These are phyloP conservation scores for Zancudomyces culisetae DNA, from an alignment of 371 early-diverging fungal genomes.

Conservation along the genomic window DNA sequence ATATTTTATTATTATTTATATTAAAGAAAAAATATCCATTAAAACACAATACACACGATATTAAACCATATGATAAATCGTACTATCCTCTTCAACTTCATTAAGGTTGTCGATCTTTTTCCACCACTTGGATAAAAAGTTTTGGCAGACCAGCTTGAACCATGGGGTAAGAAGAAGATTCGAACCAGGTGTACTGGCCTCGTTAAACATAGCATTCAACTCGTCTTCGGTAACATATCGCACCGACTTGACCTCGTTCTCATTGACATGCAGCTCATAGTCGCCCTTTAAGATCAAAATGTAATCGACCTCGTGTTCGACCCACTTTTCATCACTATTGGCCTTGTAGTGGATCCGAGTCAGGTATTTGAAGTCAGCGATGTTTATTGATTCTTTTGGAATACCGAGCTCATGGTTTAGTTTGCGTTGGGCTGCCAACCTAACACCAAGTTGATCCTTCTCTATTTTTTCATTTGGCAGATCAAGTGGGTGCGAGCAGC, in stretches of 20 bases:
- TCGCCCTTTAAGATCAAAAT: conserved; percentile 63
- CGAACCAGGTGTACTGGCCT: conserved; percentile 22
- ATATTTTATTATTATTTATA: too few relatives aligned
- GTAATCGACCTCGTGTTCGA: conserved; percentile 90
- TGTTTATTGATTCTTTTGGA: conserved; percentile 45
- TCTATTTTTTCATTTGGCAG: conserved; percentile 62
- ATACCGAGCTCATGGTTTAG: conserved; percentile 92
- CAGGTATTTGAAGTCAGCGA: conserved; percentile 68
- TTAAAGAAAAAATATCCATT: too few relatives aligned
- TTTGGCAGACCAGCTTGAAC: conserved; percentile 81
- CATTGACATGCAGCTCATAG: conserved; percentile 37
- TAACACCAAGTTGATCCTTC: conserved; percentile 51
- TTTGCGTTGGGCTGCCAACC: conserved; percentile 72
- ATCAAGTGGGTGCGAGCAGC: conserved; percentile 91
- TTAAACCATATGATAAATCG: conserved; percentile 35
- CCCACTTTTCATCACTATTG: conserved; percentile 87
- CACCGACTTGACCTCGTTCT: conserved; percentile 63
- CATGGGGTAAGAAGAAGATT: conserved; percentile 69
- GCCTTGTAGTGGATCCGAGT: conserved; percentile 90
- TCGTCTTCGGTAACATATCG: conserved; percentile 58
- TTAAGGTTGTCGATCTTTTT: conserved; percentile 52
- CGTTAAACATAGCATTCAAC: conserved; percentile 43
- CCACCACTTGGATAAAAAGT: conserved; percentile 92
- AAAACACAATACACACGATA: too few relatives aligned
- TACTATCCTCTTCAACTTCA: conserved; percentile 36